Evolutionary conservation across 352 stramenopile genomes (phyloP), one percentile per base, ranked within the genome.

Genomic region (Globisporangium heterothallicum): DNA sequence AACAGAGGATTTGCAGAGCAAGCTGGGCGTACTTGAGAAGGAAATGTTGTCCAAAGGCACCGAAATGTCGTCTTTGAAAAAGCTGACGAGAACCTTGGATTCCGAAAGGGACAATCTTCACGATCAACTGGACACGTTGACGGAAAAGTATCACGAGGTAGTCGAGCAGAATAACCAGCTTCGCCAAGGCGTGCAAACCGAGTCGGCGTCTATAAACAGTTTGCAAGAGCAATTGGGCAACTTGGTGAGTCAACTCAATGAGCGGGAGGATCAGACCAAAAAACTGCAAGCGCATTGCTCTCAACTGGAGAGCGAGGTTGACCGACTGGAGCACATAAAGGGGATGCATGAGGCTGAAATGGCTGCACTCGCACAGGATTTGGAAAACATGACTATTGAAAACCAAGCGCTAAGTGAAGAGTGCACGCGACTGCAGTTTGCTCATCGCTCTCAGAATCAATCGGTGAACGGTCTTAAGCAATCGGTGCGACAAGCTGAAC

Each of bases 351-450:
- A 75, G 35, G 78, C 68, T 0, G 83, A 94, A 49, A 54, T 84
- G 30, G 57, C 66, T 2, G 83, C 83, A 26, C 68, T 94, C 1
- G 59, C 68, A 9, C 80, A 91, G 59, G 83, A 94, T 49, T 59
- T 94, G 30, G 80, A 94, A 47, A 91, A 94, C 53, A 94, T 94
- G 83, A 94, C 80, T 9, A 64, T 92, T 19, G 83, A 94, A 36
- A 94, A 94, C 44, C 83, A 94, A 49, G 76, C 75, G 22, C 68
- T 94, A n/a, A 88, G 74, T 43, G 80, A 91, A 57, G 83, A 94
- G 34, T 92, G 80, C 44, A 74, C 64, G 6, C 66, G 77, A 0
- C 54, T 92, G 16, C 78, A 91, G 64, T 71, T 63, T 36, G 56
- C 67, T 2, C 62, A 84, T 2, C 70, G 84, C 8, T 74, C 66